These are phyloP conservation scores for Neofusicoccum laricinum DNA, from an alignment of 2,329 filamentous ascomycete genomes.

Conservation along the genomic window DNA sequence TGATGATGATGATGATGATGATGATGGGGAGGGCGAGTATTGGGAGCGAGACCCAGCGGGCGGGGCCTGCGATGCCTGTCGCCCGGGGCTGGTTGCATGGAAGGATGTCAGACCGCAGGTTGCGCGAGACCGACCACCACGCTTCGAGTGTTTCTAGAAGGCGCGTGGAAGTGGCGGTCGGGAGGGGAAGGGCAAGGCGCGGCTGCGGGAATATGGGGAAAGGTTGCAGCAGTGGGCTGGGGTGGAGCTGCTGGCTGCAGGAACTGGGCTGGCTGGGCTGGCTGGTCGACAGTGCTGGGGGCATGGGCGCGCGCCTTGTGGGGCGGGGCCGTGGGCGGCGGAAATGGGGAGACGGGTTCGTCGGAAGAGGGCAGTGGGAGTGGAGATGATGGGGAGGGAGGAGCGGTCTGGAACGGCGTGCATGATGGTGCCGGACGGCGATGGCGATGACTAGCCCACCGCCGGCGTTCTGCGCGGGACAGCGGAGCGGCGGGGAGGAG, in stretches of 20 bases:
- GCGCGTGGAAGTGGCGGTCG: constrained; percentile 3
- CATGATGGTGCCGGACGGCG: neutral
- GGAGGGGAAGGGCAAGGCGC: no score
- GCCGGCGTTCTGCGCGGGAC: neutral
- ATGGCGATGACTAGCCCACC: neutral
- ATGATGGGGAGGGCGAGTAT: no score
- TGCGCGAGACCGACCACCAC: neutral
- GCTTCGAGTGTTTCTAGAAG: neutral
- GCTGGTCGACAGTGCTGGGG: neutral
- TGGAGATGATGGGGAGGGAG: neutral
- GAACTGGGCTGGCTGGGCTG: neutral
- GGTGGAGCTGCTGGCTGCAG: neutral
- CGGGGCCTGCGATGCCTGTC: neutral
- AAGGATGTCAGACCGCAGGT: neutral
- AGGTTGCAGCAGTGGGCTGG: neutral
- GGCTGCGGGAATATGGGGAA: constrained; percentile 11
- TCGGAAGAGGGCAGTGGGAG: neutral
- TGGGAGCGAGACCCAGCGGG: neutral
- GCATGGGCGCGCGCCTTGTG: neutral
- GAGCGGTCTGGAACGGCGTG: constrained; percentile 6
- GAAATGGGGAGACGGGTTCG: neutral
- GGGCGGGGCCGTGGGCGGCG: neutral
- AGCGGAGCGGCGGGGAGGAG: constrained; percentile 14
- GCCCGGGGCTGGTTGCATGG: neutral
- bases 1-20: no score